A percentile compares a stretch with the other conserved stretches of the same genome.
Evolutionary conservation across 768 basidiomycete species (phyloP).

Genomic region (Melanogaster broomeanus): DNA sequence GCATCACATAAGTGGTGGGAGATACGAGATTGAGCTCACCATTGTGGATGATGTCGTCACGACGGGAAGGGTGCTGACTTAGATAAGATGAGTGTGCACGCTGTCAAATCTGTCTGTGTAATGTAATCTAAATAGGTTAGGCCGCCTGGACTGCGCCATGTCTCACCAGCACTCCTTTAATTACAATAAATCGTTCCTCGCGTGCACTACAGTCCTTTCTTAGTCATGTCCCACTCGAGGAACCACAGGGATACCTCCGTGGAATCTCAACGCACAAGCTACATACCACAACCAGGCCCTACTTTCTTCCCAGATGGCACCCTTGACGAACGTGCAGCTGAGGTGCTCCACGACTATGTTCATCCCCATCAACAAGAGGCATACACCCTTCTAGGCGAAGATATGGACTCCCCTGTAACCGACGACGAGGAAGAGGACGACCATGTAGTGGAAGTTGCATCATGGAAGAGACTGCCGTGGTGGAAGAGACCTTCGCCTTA

Average conservation of each 20-base stretch:
- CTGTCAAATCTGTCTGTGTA: no score
- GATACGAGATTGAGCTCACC: conserved; percentile 16
- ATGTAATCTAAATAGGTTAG: no score
- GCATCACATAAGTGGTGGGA: not conserved
- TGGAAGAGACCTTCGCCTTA: conserved; percentile 73
- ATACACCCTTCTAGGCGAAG: conserved; percentile 31
- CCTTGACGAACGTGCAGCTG: conserved; percentile 46
- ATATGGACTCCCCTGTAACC: conserved; percentile 7
- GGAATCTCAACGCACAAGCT: conserved; percentile 16
- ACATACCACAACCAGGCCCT: conserved; percentile 32
- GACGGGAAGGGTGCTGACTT: not conserved
- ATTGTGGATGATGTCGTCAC: conserved; percentile 9
- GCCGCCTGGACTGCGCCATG: no score
- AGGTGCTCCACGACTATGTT: conserved; percentile 48
- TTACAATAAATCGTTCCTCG: no score
- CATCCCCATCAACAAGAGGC: conserved; percentile 40
- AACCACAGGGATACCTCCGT: conserved; percentile 21
- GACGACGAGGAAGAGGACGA: conserved; percentile 26
- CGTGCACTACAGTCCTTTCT: not conserved
- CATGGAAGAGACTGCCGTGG: conserved; percentile 54
- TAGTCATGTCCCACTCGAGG: conserved; percentile 15
- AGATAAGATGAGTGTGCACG: no score
- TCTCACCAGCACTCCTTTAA: no score
- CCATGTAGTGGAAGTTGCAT: conserved; percentile 28
- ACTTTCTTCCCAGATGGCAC: conserved; percentile 46